A percentile compares a stretch with the other conserved stretches of the same genome.
These are phyloP conservation scores for Blastobotrys arbuscula DNA, from an alignment of 1,139 yeast genomes.

Conservation along the genomic window DNA sequence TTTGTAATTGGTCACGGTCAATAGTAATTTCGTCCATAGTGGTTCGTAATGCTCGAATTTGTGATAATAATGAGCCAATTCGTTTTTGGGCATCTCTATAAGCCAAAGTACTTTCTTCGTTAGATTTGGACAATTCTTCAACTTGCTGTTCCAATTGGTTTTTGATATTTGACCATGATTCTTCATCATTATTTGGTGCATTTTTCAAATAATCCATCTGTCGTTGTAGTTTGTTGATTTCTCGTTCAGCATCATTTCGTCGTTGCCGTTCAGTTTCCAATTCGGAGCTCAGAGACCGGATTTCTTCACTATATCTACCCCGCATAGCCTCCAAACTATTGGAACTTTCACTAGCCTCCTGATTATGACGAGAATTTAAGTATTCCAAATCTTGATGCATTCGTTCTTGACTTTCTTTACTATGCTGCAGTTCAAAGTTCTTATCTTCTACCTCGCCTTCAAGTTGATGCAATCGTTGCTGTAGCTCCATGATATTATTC, in stretches of 20 bases:
- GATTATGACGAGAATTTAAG: slow-evolving; percentile 25
- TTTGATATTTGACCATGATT: slow-evolving; percentile 39
- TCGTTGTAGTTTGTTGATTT: slow-evolving; percentile 45
- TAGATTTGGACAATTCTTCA: slow-evolving; percentile 46
- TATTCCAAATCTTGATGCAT: slow-evolving; percentile 45
- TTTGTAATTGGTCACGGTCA: slow-evolving; percentile 35
- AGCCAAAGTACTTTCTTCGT: slow-evolving; percentile 39
- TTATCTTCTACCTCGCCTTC: slow-evolving; percentile 59
- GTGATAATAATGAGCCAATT: slow-evolving; percentile 32
- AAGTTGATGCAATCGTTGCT: slow-evolving; percentile 47
- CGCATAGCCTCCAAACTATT: slow-evolving; percentile 30
- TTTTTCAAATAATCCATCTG: slow-evolving; percentile 20
- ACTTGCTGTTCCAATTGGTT: slow-evolving; percentile 49
- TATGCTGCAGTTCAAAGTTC: slow-evolving; percentile 48
- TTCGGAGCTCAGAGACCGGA: slow-evolving; percentile 53
- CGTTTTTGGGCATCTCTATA: slow-evolving; percentile 36
- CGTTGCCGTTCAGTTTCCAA: slow-evolving; percentile 51
- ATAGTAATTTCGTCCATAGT: slow-evolving; percentile 35
- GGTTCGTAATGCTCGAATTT: slow-evolving; percentile 31
- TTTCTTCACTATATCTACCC: slow-evolving; percentile 48
- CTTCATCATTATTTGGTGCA: slow-evolving; percentile 16
- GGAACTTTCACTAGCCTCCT: slow-evolving; percentile 26
- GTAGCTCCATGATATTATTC: slow-evolving; percentile 49
- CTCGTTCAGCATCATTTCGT: slow-evolving; percentile 46
- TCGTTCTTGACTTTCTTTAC: slow-evolving; percentile 42